These are phyloP conservation scores for Suhomyces taliae DNA, from an alignment of 1,139 yeast species.

Conservation along the genomic window DNA sequence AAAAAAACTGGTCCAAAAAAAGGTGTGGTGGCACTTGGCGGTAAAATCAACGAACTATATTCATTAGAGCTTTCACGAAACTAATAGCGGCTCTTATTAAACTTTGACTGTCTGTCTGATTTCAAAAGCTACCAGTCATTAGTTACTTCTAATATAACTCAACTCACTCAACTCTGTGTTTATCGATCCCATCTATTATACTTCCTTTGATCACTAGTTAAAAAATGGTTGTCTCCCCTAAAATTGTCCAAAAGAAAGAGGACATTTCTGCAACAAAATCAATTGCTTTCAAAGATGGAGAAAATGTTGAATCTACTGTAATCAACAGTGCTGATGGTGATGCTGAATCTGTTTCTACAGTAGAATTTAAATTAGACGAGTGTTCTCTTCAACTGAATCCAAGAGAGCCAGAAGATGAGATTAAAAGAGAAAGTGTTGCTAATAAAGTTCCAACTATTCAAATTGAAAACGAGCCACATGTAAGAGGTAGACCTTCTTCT, in stretches of 20 bases:
- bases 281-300: neutral
- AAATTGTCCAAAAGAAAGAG: neutral
- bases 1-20: neutral
- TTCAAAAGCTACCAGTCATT: neutral
- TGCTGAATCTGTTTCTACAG: neutral
- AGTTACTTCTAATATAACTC: neutral
- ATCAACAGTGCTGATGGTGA: neutral
- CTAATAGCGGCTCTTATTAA: too few relatives aligned
- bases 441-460: neutral
- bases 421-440: neutral
- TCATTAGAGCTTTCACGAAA: too few relatives aligned
- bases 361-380: neutral
- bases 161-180: neutral
- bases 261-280: neutral
- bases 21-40: conserved; percentile 1
- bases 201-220: too few relatives aligned
- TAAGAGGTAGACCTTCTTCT: conserved; percentile 64
- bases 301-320: neutral
- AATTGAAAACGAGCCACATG: neutral
- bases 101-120: neutral
- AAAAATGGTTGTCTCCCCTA: neutral
- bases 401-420: neutral
- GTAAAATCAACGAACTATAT: neutral
- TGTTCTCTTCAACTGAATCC: neutral
- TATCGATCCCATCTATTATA: neutral